Conservation (phyloP, 495 filamentous ascomycete genomes). For the Hypoxylon intermedium region DNA sequence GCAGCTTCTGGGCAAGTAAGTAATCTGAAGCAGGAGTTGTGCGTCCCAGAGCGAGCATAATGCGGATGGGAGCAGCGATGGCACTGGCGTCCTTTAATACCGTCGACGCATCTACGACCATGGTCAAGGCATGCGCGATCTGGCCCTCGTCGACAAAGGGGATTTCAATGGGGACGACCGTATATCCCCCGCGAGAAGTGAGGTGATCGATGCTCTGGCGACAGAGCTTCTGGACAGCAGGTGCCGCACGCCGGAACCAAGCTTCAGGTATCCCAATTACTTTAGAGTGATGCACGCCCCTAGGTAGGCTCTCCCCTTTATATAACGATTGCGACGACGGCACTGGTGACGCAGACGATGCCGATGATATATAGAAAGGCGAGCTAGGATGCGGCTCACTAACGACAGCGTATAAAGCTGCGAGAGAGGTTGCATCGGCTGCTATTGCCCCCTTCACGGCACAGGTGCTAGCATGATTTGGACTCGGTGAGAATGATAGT, state of each 20-base stretch:
- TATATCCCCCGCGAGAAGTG: conserved; percentile 63
- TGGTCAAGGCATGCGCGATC: conserved; percentile 78
- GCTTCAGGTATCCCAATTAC: conserved; percentile 71
- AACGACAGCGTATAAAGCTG: conserved; percentile 74
- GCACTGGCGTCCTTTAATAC: conserved; percentile 42
- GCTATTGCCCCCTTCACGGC: conserved; percentile 77
- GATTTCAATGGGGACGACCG: conserved; percentile 70
- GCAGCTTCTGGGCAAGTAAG: conserved; percentile 76
- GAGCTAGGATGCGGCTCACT: conserved; percentile 69
- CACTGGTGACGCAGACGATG: no score
- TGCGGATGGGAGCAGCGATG: conserved; percentile 70
- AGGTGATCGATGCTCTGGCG: conserved; percentile 65
- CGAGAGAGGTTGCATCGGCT: conserved; percentile 74
- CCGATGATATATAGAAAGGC: conserved; percentile 57
- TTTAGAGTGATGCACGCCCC: conserved; percentile 30
- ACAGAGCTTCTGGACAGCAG: conserved; percentile 65
- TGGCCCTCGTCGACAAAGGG: conserved; percentile 79
- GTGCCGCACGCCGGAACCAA: conserved; percentile 74
- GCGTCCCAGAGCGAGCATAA: conserved; percentile 70
- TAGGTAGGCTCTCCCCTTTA: conserved; percentile 10
- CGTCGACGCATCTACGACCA: conserved; percentile 71
- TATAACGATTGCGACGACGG: no score
- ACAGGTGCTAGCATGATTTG: conserved; percentile 65
- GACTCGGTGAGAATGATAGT: conserved; percentile 67
- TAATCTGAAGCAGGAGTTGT: conserved; percentile 72